These are phyloP conservation scores for Imleria badia DNA, from an alignment of 768 basidiomycete genomes.

Conservation along the genomic window DNA sequence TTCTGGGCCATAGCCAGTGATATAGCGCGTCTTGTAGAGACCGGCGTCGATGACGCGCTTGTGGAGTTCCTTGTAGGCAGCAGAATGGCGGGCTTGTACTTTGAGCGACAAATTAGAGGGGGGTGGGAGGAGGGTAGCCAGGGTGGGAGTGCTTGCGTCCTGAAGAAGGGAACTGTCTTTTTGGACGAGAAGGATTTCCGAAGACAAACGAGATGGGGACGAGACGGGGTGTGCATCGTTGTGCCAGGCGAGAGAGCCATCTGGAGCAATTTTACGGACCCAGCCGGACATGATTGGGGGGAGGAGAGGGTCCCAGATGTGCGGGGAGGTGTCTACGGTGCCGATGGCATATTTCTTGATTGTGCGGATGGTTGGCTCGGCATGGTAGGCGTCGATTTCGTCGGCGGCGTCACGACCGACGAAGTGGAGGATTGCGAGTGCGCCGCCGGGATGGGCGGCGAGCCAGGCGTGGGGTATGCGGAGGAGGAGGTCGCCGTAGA, in stretches of 20 bases:
- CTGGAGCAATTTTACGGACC: constrained; percentile 55
- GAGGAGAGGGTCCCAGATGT: constrained; percentile 70
- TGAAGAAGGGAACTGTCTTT: constrained; percentile 31
- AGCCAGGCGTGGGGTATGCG: constrained; percentile 76
- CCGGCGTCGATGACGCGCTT: constrained; percentile 71
- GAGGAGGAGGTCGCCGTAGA: constrained; percentile 64
- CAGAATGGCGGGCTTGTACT: constrained; percentile 64
- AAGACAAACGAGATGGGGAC: constrained; percentile 35
- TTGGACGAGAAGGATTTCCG: constrained; percentile 65
- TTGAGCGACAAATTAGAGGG: constrained; percentile 55
- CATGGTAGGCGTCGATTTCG: constrained; percentile 93
- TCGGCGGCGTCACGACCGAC: constrained; percentile 93
- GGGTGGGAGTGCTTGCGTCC: constrained; percentile 40
- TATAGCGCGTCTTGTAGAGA: constrained; percentile 79
- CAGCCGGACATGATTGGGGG: constrained; percentile 88
- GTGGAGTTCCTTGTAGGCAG: constrained; percentile 80
- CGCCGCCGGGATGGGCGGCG: constrained; percentile 85
- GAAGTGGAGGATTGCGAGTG: constrained; percentile 88
- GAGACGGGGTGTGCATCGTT: constrained; percentile 55
- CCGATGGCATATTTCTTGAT: constrained; percentile 61
- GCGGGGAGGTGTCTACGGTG: constrained; percentile 52
- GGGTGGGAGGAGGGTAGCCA: constrained; percentile 47
- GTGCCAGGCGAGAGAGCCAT: constrained; percentile 52
- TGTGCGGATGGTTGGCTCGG: constrained; percentile 36
- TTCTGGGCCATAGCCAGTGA: constrained; percentile 90